Evolutionary conservation across 208 protist genomes (phyloP).

Genomic region (Blastocrithidia nonstop): DNA sequence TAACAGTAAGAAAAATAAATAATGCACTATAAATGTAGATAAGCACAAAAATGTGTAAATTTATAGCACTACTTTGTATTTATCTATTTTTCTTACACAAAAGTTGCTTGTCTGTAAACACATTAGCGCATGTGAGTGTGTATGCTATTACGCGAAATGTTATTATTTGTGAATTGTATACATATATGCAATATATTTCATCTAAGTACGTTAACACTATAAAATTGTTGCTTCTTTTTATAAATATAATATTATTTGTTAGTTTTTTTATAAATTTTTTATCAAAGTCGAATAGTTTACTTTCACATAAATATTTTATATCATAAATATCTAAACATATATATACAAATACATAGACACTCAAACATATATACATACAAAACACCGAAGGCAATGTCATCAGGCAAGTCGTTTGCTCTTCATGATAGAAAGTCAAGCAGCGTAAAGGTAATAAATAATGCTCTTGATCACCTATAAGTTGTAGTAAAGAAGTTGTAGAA

Average conservation of each 20-base stretch:
- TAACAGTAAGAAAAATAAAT: too few species aligned
- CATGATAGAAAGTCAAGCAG: too few species aligned
- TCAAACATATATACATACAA: conserved; percentile 1
- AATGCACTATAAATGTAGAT: too few species aligned
- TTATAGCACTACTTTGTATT: too few species aligned
- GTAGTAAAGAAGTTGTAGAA: too few species aligned
- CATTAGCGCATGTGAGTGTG: not conserved
- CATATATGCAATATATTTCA: not conserved
- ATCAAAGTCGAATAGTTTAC: conserved; percentile 4
- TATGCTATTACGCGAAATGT: not conserved
- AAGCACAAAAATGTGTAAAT: too few species aligned
- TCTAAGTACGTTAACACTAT: not conserved
- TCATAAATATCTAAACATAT: not conserved
- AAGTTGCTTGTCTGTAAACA: too few species aligned
- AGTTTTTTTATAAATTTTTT: conserved; percentile 2
- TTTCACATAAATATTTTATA: not conserved
- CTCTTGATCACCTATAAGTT: too few species aligned
- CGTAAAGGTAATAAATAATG: too few species aligned
- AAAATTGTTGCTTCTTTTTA: not conserved
- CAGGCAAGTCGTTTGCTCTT: not conserved
- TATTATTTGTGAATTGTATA: not conserved
- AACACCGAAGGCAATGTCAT: not conserved
- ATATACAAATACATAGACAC: not conserved
- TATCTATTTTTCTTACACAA: too few species aligned
- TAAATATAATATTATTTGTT: not conserved